A percentile compares a stretch with the other conserved stretches of the same genome.
Evolutionary conservation across 2,329 filamentous ascomycete species (phyloP).

Genomic region (Cladophialophora psammophila): DNA sequence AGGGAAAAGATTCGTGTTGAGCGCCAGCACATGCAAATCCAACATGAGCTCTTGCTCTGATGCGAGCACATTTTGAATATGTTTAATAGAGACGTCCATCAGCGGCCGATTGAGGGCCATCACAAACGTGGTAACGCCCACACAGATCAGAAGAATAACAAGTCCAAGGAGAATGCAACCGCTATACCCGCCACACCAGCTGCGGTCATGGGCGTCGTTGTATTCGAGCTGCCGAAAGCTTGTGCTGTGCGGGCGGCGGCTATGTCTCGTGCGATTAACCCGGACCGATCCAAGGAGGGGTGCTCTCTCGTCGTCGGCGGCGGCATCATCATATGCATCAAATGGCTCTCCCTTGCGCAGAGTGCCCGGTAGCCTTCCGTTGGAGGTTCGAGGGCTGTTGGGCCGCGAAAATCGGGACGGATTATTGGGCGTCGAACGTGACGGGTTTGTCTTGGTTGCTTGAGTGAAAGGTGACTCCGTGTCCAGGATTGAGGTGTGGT

Average conservation of each 20-base stretch:
- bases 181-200: constrained; percentile 77
- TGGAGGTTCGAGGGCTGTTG: constrained; percentile 70
- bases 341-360: constrained; percentile 70
- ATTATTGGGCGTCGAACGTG: constrained; percentile 55
- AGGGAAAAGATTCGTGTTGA: constrained; percentile 92
- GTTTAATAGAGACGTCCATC: constrained; percentile 76
- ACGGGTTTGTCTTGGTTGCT: constrained; percentile 68
- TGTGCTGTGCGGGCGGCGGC: constrained; percentile 62
- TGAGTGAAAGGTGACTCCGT: constrained; percentile 80
- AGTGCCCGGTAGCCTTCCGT: constrained; percentile 54
- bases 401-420: constrained; percentile 67
- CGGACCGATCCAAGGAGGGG: constrained; percentile 75
- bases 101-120: constrained; percentile 91
- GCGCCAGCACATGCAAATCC: constrained; percentile 83
- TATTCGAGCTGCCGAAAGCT: constrained; percentile 76
- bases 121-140: constrained; percentile 87
- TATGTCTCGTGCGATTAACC: constrained; percentile 64
- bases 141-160: constrained; percentile 79
- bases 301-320: constrained; percentile 84
- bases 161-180: constrained; percentile 85
- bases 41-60: constrained; percentile 96
- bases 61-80: constrained; percentile 87
- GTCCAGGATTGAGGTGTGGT: constrained; percentile 75
- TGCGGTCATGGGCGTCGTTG: constrained; percentile 69
- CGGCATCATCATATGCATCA: constrained; percentile 79